Percentiles rank a stretch among this genome's conserved stretches.
These are phyloP conservation scores for Pichia sp. DNA, from an alignment of 1,139 yeast genomes.

Conservation along the genomic window DNA sequence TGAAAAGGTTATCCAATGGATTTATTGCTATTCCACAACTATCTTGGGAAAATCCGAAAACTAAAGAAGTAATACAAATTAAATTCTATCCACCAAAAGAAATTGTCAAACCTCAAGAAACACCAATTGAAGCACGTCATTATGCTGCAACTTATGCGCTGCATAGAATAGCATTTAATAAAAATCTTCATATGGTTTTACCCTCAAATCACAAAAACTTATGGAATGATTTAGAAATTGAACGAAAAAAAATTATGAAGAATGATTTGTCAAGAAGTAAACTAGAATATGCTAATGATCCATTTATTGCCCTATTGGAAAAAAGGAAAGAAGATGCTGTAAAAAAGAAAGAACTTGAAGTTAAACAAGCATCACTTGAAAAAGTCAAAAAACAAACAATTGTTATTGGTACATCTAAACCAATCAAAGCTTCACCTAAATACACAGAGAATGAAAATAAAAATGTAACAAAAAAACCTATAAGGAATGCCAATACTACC, in stretches of 20 bases:
- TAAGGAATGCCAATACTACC: too few relatives aligned
- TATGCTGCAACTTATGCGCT: slow-evolving; percentile 84
- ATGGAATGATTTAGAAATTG: slow-evolving; percentile 68
- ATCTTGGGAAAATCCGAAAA: slow-evolving; percentile 74
- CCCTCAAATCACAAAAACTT: slow-evolving; percentile 76
- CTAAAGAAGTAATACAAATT: slow-evolving; percentile 57
- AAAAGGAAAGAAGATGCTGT: slow-evolving; percentile 40
- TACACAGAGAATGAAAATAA: too few relatives aligned
- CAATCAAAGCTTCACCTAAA: too few relatives aligned
- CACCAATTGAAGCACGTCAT: slow-evolving; percentile 86
- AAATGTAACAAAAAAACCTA: too few relatives aligned
- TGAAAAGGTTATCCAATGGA: slow-evolving; percentile 47
- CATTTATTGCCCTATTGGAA: slow-evolving; percentile 59
- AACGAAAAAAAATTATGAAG: slow-evolving; percentile 41
- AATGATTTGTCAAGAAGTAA: slow-evolving; percentile 45
- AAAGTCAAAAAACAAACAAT: slow-evolving; percentile 41
- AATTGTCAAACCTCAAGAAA: slow-evolving; percentile 55
- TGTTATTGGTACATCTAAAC: slow-evolving; percentile 27
- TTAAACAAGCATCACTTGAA: slow-evolving; percentile 33
- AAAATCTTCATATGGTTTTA: slow-evolving; percentile 78
- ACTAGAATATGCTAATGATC: slow-evolving; percentile 56
- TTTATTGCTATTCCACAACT: slow-evolving; percentile 36
- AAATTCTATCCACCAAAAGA: slow-evolving; percentile 55
- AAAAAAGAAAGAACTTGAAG: slow-evolving; percentile 40
- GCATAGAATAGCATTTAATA: slow-evolving; percentile 71